A percentile compares a stretch with the other conserved stretches of the same genome.
phyloP scores from a whole-genome alignment of 2,329 filamentous ascomycete species.

The Ophiostoma populinum region DNA sequence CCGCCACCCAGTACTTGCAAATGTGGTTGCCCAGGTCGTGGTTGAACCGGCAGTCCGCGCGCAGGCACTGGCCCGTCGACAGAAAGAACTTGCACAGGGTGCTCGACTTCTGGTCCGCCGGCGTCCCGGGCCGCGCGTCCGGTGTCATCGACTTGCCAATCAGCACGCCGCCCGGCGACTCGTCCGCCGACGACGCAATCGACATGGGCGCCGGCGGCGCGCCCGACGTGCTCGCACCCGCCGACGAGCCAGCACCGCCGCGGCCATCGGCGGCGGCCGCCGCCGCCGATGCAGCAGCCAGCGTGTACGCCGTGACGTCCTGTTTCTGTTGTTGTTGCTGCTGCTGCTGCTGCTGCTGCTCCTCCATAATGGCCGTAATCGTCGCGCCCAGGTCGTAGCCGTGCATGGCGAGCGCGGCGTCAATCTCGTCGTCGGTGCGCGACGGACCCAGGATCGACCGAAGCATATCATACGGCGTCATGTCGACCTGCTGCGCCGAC shows the following conservation, averaged over 20 bases:
- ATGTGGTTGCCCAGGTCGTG: conserved; percentile 91
- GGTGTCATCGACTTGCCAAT: conserved; percentile 83
- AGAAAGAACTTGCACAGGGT: conserved; percentile 96
- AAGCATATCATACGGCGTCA: conserved; percentile 96
- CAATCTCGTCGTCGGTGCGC: conserved; percentile 84
- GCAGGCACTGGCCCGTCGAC: conserved; percentile 84
- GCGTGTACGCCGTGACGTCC: conserved; percentile 12
- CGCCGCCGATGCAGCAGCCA: conserved; percentile 17
- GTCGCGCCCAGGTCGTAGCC: conserved; percentile 89
- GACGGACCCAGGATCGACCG: conserved; percentile 84
- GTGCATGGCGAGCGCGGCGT: conserved; percentile 72
- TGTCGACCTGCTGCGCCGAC: conserved; percentile 56
- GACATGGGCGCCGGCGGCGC: conserved; percentile 6
- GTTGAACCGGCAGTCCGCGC: conserved; percentile 91
- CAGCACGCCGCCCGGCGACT: conserved; percentile 40
- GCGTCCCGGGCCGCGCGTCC: conserved; percentile 58
- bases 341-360: conserved; percentile 24
- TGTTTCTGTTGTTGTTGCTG: conserved; percentile 4
- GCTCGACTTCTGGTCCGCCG: conserved; percentile 61
- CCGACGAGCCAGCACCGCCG: not conserved
- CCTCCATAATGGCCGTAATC: conserved; percentile 72
- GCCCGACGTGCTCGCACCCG: not conserved
- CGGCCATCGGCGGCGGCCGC: not conserved
- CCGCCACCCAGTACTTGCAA: conserved; percentile 98
- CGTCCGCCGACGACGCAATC: conserved; percentile 21